Conservation (phyloP, 306 rosid genomes). For the Prunus kanzakura region DNA sequence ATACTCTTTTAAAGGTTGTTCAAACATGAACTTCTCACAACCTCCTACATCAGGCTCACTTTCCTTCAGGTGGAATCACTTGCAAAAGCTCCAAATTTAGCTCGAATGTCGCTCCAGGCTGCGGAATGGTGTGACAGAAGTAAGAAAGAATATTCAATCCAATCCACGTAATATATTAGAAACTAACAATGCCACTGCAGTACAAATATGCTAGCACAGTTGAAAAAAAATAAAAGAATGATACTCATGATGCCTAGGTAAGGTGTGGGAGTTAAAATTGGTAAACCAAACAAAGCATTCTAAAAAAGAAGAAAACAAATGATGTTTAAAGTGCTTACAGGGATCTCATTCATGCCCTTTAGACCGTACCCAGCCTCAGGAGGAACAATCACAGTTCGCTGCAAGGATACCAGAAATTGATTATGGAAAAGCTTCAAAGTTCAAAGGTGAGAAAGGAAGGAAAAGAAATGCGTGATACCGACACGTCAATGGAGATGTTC, state of each 20-base stretch:
- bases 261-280: not conserved
- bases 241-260: not conserved
- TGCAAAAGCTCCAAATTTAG: constrained; percentile 80
- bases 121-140: constrained; percentile 27
- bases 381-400: constrained; percentile 90
- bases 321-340: constrained; percentile 42
- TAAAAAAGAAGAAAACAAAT: not conserved
- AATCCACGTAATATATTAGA: not conserved
- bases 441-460: not conserved
- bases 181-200: not conserved
- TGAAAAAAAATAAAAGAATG: not conserved
- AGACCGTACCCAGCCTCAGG: constrained; percentile 79
- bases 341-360: constrained; percentile 88
- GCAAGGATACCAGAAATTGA: constrained; percentile 26
- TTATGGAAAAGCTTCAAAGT: not conserved
- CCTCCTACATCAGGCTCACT: constrained; percentile 24
- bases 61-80: constrained; percentile 42
- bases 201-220: not conserved
- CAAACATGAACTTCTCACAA: no score
- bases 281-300: not conserved
- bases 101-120: constrained; percentile 94
- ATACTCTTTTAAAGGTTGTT: no score
- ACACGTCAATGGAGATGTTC: no score
- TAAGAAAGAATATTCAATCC: not conserved
- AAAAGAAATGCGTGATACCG: not conserved